These are phyloP conservation scores for Centella asiatica DNA, from an alignment of 129 eudicot species.

Conservation along the genomic window DNA sequence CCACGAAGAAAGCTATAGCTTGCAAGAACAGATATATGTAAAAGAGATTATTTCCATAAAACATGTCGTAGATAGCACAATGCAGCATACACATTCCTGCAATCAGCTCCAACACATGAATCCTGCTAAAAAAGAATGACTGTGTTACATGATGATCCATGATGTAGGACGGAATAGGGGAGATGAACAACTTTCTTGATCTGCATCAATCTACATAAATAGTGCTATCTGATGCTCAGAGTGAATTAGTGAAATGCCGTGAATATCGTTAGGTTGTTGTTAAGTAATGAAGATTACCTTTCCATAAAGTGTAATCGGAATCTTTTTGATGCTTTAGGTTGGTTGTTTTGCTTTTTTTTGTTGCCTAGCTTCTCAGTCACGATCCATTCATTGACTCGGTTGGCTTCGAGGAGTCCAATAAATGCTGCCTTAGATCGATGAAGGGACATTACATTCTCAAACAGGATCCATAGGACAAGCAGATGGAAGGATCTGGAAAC, in stretches of 20 bases:
- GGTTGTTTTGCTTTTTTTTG: background rate
- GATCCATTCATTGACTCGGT: conserved; percentile 16
- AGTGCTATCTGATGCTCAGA: background rate
- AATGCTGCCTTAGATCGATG: conserved; percentile 13
- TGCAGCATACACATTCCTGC: background rate
- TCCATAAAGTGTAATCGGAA: background rate
- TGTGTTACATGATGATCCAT: too few relatives aligned
- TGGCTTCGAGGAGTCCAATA: conserved; percentile 11
- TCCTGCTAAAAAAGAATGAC: background rate
- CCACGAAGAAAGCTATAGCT: conserved; percentile 1
- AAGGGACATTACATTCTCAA: conserved; percentile 17
- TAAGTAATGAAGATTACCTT: background rate
- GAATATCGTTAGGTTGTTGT: background rate
- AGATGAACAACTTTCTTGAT: too few relatives aligned
- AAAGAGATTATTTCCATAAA: background rate
- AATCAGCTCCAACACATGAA: conserved; percentile 6
- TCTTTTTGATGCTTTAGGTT: conserved; percentile 2
- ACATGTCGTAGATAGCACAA: conserved; percentile 10
- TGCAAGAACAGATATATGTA: conserved; percentile 15
- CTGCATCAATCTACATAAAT: too few relatives aligned
- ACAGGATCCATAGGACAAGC: conserved; percentile 10
- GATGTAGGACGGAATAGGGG: too few relatives aligned
- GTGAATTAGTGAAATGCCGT: background rate
- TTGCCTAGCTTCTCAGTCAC: conserved; percentile 12
- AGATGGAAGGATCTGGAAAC: conserved; percentile 7